Base-by-base conservation (phyloP, 2,329 filamentous ascomycete genomes). In the Ophiostoma sp. region DNA sequence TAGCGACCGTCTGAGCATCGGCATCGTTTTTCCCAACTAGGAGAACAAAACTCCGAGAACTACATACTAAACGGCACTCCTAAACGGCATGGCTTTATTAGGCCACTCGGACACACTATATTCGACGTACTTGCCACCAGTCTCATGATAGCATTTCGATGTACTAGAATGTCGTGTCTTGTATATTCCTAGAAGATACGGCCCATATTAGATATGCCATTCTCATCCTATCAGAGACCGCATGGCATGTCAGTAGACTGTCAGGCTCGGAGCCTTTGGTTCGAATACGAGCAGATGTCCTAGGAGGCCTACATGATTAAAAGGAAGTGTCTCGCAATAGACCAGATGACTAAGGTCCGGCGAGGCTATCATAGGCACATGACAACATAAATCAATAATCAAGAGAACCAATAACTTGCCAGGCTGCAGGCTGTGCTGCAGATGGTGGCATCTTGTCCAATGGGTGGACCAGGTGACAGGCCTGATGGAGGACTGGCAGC, bases 391-490 rank as follows among this genome's bases (percentile, higher is more conserved):
- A 60, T 38, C 27, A 60, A 38, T 38, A 60, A 16, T 38, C 55
- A 60, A 60, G 55, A 60, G 11, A 38, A 2, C 6, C 55, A 60
- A 16, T 14, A 60, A 12, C 27, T 38, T 60, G 60, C 18, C 60
- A 41, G 38, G 16, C 60, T 63, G 40, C 38, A 63, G 63, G 40
- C 8, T 47, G 63, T 44, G 45, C 9, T 60, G 27, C 5, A 60
- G 55, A 27, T 64, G 42, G 63, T 38, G 63, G 42, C 14, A 44
- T 45, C 9, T 11, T 36, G 42, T 14, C 63, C 12, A 38, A 47
- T 38, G 3, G 63, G 63, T 64, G 63, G 63, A 41, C 63, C 63
- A 16, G 42, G 63, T 64, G 63, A 64, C 63, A 47, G 18, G 9
- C n/a, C 3, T 64, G 16, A 14, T 45, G 63, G 63, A 42, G 41